Base-by-base conservation (phyloP, 768 basidiomycete genomes). In the Pleurotus eryngii region DNA sequence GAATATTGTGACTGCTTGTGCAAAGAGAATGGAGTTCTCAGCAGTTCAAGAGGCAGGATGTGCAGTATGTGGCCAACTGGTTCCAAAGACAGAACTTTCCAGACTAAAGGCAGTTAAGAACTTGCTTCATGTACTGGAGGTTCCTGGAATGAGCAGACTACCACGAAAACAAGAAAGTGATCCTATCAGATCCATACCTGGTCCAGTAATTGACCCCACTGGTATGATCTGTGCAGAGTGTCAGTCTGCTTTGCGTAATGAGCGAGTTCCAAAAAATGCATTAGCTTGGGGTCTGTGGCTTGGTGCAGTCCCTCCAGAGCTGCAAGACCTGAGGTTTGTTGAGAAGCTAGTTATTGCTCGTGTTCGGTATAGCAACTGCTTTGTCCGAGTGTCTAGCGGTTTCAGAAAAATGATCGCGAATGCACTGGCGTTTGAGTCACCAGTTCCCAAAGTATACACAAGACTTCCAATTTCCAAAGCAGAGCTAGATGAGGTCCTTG, bases 211-310 rank as follows among this genome's bases (percentile, higher is more conserved):
- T 46, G 55, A 56, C 15, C 15, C 14, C 22, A 17, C 15, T 15
- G 3, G 26, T 27, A 8, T 22, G 6, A 37, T 58, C 17, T 63
- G 58, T 46, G 26, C 12, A 20, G 22, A 20, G 3, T 63, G 62
- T 58, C 35, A 43, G 8, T 47, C 11, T n/a, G 22, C 22, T 22
- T 15, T 63, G 5, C 22, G 20, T 9, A 59, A 55, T 14, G 49
- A 40, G n/a, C 62, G 55, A 24, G 40, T 50, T 8, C 65, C 67
- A 12, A 35, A 39, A n/a, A 30, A 58, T 45, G 57, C 67, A 5
- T 49, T 73, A n/a, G 70, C 69, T 1, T 67, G 70, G 63, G 70
- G 70, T 2, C 42, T 72, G 2, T 73, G 71, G 70, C 12, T 73
- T 11, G 72, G 72, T 5, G 60, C 67, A 5, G 62, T 70, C 2